Evolutionary conservation across 352 stramenopile species (phyloP), one percentile per base, ranked within the genome.

Genomic region (Globisporangium heterothallicum): DNA sequence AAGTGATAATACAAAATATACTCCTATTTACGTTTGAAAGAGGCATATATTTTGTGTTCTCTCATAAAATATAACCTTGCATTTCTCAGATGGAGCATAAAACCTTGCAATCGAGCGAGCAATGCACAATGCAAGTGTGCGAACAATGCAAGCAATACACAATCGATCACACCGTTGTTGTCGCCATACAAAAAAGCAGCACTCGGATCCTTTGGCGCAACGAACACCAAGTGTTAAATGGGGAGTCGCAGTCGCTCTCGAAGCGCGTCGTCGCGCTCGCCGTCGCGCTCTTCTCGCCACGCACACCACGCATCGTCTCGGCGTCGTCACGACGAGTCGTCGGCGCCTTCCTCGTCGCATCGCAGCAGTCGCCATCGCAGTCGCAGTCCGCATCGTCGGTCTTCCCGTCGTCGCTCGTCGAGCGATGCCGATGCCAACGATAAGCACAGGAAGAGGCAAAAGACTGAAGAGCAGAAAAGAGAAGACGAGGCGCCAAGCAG

Each of bases 361-460:
- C 60, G 66, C 45, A 56, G 66, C 46, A 61, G 49, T 46, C 58
- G 56, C 59, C 60, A 55, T 43, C 48, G 41, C 46, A 72, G 61
- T 59, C 47, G 48, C 22, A 59, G 44, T 52, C 64, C 45, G 25
- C 52, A 43, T 41, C 52, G 43, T 25, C 60, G 34, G 59, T 8
- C 16, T 3, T 36, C 32, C 25, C 36, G 54, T 19, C 41, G 35
- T 19, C 47, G 47, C 47, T 54, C 47, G 24, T 54, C 47, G 19
- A 54, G 47, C 24, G 47, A 54, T 26, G 34, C 45, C 8, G 47
- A 53, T 21, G 41, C 49, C 25, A 56, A 49, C 25, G 47, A 58
- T 6, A n/a, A 41, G 45, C 30, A 19, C 26, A 29, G 22, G 13
- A 35, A 48, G 35, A 27, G 25, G n/a, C 41, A 56, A 30, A 29